Base-by-base conservation (phyloP, 257 asterid species). In the Oldenlandia corymbosa region DNA sequence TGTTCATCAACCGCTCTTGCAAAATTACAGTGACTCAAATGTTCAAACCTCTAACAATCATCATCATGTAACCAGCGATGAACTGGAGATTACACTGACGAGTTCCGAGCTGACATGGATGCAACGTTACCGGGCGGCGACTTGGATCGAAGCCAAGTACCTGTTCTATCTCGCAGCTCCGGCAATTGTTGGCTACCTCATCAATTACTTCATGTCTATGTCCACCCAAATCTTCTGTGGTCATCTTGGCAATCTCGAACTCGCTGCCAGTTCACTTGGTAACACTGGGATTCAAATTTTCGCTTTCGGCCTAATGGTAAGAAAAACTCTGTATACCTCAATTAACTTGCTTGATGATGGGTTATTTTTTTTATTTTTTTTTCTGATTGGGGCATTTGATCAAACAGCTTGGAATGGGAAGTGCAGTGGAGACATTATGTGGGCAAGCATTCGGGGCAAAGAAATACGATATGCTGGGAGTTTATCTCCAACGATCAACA, bases 151-250 rank as follows among this genome's bases (percentile, higher is more conserved):
- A 13, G 18, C 39, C 1, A 59, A 59, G 50, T 34, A 30, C 34
- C 64, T 59, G 5, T 21, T 37, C n/a, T 41, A 59, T 50, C 7
- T 59, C 2, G 64, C 64, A 1, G 50, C 64, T 0, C 50, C 64
- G 31, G 50, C 50, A 24, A 14, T 41, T 1, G 31, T 59, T 8
- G 64, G 47, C 5, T 59, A 59, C 50, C 10, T 36, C 32, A 59
- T 59, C 64, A 36, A 36, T 34, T 59, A 59, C 64, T 56, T 56
- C 61, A 56, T 56, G 61, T 56, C 61, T 18, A 56, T 56, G 61
- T 56, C 61, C 43, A 56, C 50, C 50, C 64, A 59, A 14, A 41
- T 59, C 14, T 36, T 21, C 36, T 60, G 36, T 28, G 51, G 51
- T 10, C 65, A 39, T 10, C 65, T 60, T n/a, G 50, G 49, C n/a